A percentile compares a stretch with the other conserved stretches of the same genome.
Conservation (phyloP, 139 green algal genomes). For the Coccomyxa sp. region DNA sequence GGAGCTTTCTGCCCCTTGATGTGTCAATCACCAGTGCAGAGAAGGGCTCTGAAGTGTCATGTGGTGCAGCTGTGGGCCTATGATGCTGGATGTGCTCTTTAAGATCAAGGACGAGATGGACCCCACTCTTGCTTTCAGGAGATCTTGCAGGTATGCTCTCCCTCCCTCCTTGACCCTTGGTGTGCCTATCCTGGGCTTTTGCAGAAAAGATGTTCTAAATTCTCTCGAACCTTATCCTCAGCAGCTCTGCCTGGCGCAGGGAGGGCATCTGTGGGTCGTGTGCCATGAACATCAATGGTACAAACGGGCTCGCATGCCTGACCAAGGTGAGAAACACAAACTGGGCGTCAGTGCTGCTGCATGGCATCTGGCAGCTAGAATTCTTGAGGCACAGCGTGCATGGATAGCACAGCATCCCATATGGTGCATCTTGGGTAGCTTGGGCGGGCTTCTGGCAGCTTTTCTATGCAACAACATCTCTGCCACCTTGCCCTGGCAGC, state of each 20-base stretch:
- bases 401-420: too few species aligned
- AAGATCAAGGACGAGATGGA: slow-evolving; percentile 99
- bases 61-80: slow-evolving; percentile 83
- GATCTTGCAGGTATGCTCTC: slow-evolving; percentile 77
- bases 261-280: slow-evolving; percentile 99
- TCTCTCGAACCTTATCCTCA: background rate
- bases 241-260: slow-evolving; percentile 28
- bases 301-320: slow-evolving; percentile 95
- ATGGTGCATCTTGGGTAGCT: too few species aligned
- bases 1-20: background rate
- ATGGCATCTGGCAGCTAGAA: too few species aligned
- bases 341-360: too few species aligned
- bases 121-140: slow-evolving; percentile 77
- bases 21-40: too few species aligned
- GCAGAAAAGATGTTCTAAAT: background rate
- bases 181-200: background rate
- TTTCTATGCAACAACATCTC: too few species aligned
- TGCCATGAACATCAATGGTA: slow-evolving; percentile 98
- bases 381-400: too few species aligned
- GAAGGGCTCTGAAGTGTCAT: background rate
- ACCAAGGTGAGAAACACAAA: slow-evolving; percentile 53
- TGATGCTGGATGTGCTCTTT: slow-evolving; percentile 98
- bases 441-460: too few species aligned
- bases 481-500: too few species aligned
- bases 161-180: background rate